Conservation (phyloP, 1,284 basidiomycete genomes). For the Melanopsichium pennsylvanicum region DNA sequence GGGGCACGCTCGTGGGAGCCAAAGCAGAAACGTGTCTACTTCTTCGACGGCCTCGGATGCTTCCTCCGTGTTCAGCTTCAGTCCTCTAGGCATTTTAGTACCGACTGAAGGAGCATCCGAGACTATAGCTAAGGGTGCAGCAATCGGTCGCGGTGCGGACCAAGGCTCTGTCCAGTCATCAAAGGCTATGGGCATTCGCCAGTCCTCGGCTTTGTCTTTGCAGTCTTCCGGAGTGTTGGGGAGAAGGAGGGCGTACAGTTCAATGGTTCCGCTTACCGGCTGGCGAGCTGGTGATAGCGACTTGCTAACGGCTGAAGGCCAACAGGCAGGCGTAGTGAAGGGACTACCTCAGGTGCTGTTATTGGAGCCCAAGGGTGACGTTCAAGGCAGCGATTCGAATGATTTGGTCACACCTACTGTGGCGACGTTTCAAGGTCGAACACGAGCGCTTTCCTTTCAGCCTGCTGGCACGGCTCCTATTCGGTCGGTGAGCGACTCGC, state of each 20-base stretch:
- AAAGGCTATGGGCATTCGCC: no score
- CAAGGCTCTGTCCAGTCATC: no score
- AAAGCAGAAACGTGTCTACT: constrained; percentile 1
- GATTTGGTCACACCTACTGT: constrained; percentile 27
- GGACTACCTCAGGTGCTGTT: constrained; percentile 16
- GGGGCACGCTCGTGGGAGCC: background rate
- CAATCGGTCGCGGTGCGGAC: no score
- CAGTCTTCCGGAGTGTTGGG: no score
- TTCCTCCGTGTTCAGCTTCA: constrained; percentile 20
- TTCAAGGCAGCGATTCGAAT: background rate
- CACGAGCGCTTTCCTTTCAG: constrained; percentile 13
- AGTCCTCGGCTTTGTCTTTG: no score
- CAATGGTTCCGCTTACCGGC: constrained; percentile 27
- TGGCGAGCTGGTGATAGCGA: constrained; percentile 22
- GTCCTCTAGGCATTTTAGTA: constrained; percentile 24
- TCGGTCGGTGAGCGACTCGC: background rate
- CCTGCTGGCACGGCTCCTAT: background rate
- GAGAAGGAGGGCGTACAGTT: constrained; percentile 24
- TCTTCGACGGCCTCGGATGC: constrained; percentile 15
- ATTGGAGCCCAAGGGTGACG: background rate
- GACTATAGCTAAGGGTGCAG: no score
- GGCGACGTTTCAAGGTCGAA: constrained; percentile 15
- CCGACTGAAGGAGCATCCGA: constrained; percentile 2
- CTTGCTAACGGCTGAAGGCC: background rate
- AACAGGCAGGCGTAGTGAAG: background rate